Percentiles rank a stretch among this genome's conserved stretches.
Conservation (phyloP, 768 basidiomycete species). For the Tubosaeta sp. region DNA sequence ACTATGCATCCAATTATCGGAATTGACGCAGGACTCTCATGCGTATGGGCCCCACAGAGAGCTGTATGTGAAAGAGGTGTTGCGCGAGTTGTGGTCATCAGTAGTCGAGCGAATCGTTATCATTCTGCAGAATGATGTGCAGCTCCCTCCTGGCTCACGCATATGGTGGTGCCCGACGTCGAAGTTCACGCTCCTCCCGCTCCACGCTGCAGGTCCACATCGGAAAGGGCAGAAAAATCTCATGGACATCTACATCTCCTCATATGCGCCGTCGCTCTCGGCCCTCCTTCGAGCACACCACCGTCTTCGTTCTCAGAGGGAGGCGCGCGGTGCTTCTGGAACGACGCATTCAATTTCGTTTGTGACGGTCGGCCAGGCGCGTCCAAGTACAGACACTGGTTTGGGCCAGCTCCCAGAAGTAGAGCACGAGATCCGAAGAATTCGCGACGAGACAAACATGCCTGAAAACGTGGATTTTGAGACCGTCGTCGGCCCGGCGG, state of each 20-base stretch:
- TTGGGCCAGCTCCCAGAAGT: not conserved
- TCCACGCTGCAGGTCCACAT: not conserved
- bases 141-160: not conserved
- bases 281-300: not conserved
- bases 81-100: not conserved
- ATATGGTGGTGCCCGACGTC: not conserved
- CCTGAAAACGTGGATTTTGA: not conserved
- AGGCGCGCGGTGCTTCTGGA: not conserved
- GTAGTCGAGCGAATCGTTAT: not conserved
- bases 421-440: not conserved
- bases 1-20: not conserved
- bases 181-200: not conserved
- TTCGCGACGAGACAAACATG: not conserved
- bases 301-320: not conserved
- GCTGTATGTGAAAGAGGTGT: not conserved
- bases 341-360: not conserved
- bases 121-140: not conserved
- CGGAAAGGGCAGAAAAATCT: not conserved
- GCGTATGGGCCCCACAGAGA: not conserved
- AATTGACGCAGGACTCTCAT: not conserved
- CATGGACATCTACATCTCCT: not conserved
- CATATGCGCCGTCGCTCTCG: not conserved
- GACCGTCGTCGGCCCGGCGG: not conserved
- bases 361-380: not conserved
- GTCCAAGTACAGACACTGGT: not conserved